Evolutionary conservation across 805 yeast species (phyloP).

Genomic region (Schwanniomyces sp.): DNA sequence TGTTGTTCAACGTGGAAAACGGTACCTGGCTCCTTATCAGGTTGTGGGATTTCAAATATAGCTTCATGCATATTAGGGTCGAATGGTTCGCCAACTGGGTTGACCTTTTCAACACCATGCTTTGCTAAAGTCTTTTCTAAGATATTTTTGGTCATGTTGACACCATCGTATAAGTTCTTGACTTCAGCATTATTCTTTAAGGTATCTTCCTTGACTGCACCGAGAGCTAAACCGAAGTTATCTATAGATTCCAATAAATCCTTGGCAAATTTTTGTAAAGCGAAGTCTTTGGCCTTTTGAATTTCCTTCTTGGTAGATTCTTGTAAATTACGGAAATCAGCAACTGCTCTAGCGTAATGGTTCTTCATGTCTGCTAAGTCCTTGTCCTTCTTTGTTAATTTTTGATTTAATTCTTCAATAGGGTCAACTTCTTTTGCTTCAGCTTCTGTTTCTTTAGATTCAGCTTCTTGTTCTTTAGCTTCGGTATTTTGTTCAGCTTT

Average conservation of each 20-base stretch:
- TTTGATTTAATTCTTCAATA: conserved; percentile 43
- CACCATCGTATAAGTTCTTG: conserved; percentile 80
- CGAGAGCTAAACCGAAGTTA: conserved; percentile 83
- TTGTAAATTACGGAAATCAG: conserved; percentile 91
- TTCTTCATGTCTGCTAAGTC: conserved; percentile 83
- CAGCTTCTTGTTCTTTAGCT: conserved; percentile 9
- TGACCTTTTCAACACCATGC: conserved; percentile 79
- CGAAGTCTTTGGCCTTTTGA: conserved; percentile 85
- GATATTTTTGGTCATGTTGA: conserved; percentile 82
- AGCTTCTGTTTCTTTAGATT: conserved; percentile 8
- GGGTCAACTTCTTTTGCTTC: conserved; percentile 19
- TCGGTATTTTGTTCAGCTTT: conserved; percentile 2
- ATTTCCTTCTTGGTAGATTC: conserved; percentile 85
- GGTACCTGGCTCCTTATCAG: conserved; percentile 88
- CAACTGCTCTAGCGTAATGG: conserved; percentile 76
- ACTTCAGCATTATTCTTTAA: conserved; percentile 61
- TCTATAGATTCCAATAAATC: conserved; percentile 88
- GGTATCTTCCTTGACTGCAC: conserved; percentile 66
- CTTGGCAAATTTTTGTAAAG: conserved; percentile 87
- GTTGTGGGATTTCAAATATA: conserved; percentile 81
- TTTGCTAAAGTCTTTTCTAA: conserved; percentile 78
- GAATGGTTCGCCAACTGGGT: conserved; percentile 81
- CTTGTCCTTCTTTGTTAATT: conserved; percentile 60
- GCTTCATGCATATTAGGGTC: conserved; percentile 95
- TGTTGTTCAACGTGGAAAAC: conserved; percentile 90